Percentiles rank a stretch among this genome's conserved stretches.
phyloP scores from a whole-genome alignment of 2,329 filamentous ascomycete genomes.

The Tolypocladium endophyticum region DNA sequence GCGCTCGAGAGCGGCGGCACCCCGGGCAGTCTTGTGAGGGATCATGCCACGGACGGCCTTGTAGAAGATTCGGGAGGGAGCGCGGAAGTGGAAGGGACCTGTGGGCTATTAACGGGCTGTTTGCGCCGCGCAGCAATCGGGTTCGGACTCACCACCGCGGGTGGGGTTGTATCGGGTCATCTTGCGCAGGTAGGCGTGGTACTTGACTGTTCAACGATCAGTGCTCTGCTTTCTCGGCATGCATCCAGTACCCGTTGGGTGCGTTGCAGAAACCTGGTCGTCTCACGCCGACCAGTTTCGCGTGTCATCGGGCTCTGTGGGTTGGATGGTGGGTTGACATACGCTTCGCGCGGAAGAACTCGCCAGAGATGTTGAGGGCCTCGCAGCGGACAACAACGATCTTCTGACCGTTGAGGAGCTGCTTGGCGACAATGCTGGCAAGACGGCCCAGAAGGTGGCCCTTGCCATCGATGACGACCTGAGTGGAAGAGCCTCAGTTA shows the following conservation, averaged over 20 bases:
- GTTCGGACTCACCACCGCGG: slow-evolving; percentile 68
- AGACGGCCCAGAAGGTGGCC: slow-evolving; percentile 99
- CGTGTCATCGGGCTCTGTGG: background rate
- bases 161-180: slow-evolving; percentile 99
- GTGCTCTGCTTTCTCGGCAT: slow-evolving; percentile 15
- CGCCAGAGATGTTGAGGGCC: slow-evolving; percentile 99
- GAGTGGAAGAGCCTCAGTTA: background rate
- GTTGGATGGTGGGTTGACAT: slow-evolving; percentile 41
- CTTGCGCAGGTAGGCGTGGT: slow-evolving; percentile 99
- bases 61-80: slow-evolving; percentile 99
- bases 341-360: slow-evolving; percentile 99
- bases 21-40: slow-evolving; percentile 98
- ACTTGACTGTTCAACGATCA: slow-evolving; percentile 78
- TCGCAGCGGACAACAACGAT: slow-evolving; percentile 98
- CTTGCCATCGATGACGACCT: slow-evolving; percentile 99
- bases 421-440: slow-evolving; percentile 96
- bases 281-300: background rate
- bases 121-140: slow-evolving; percentile 5
- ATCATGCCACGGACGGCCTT: slow-evolving; percentile 99
- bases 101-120: slow-evolving; percentile 23
- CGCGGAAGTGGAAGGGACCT: slow-evolving; percentile 99
- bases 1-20: slow-evolving; percentile 91
- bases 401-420: slow-evolving; percentile 98
- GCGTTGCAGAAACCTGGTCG: background rate
- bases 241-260: background rate